Percentiles rank a stretch among this genome's conserved stretches.
Evolutionary conservation across 1,284 basidiomycete genomes (phyloP).

Genomic region (Stygiomarasmius scandens): DNA sequence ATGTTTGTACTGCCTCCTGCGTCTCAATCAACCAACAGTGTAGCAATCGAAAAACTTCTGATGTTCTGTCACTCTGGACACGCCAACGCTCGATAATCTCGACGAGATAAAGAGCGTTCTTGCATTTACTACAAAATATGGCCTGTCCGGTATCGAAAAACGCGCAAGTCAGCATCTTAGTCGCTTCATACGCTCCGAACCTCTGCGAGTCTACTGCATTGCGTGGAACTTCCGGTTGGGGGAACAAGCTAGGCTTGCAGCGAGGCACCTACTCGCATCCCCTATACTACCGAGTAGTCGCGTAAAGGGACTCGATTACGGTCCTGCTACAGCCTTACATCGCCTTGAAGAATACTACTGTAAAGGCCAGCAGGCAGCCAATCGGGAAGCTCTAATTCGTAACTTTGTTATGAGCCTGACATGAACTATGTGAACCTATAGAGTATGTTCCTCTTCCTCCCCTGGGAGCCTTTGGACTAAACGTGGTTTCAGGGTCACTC

Average conservation of each 20-base stretch:
- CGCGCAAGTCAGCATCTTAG: neutral
- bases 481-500: constrained; percentile 63
- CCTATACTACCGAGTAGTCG: neutral
- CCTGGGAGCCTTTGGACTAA: neutral
- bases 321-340: neutral
- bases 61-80: constrained; percentile 29
- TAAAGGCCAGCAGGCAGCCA: neutral
- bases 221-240: neutral
- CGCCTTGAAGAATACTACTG: neutral
- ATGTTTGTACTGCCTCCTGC: constrained; percentile 39
- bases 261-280: neutral
- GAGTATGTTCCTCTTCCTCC: constrained; percentile 56
- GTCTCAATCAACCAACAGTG: no score
- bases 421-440: constrained; percentile 92
- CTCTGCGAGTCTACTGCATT: neutral
- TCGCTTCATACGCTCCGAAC: neutral
- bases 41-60: constrained; percentile 27
- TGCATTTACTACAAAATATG: neutral
- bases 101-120: constrained; percentile 1
- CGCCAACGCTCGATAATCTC: neutral
- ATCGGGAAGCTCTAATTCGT: neutral
- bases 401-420: constrained; percentile 97
- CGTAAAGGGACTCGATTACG: neutral
- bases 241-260: neutral
- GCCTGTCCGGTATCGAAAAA: neutral